Evolutionary conservation across 2,329 filamentous ascomycete species (phyloP), one percentile per base, ranked within the genome.

Genomic region (Canariomyces notabilis): DNA sequence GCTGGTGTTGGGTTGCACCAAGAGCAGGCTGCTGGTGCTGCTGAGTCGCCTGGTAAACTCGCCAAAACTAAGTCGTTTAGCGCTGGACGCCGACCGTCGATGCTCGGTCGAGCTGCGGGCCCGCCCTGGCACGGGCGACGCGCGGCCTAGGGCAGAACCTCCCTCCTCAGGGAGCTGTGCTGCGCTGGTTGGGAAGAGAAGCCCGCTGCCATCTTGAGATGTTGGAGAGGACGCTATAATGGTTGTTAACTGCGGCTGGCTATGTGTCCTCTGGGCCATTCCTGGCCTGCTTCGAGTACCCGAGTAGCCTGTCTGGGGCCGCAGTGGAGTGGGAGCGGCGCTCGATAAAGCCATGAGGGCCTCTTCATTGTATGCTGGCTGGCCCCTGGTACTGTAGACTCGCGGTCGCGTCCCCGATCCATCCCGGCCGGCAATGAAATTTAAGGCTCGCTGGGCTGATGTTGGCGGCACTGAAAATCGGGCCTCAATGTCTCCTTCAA

Each of bases 41-140:
- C 77, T 82, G 44, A 83, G 61, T 51, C 77, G 69, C 60, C 77
- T 79, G 37, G 77, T 75, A 52, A 81, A 79, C 44, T 83, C 79
- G 55, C 72, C 76, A 54, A 83, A 80, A 65, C 76, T 80, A 45
- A 80, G 70, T 49, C 76, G 71, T 66, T 81, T 82, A 37, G 67
- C 65, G 59, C 74, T 79, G 9, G 73, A 75, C 33, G 67, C 67
- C 21, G 78, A 81, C 38, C 70, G 67, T 23, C 75, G 73, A 53
- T 77, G 75, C 44, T 76, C 72, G 16, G 50, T 46, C n/a, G 43
- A 33, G 49, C 46, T 50, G 23, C 55, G 59, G 26, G 26, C 26
- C 26, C 26, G 9, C 26, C 26, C 26, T 29, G 26, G 9, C 7
- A 12, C 4, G 7, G 26, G 26, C 8, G 26, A 29, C 8, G 26